A percentile compares a stretch with the other conserved stretches of the same genome.
phyloP scores from a whole-genome alignment of 257 asterid species.

The Rhazya stricta region DNA sequence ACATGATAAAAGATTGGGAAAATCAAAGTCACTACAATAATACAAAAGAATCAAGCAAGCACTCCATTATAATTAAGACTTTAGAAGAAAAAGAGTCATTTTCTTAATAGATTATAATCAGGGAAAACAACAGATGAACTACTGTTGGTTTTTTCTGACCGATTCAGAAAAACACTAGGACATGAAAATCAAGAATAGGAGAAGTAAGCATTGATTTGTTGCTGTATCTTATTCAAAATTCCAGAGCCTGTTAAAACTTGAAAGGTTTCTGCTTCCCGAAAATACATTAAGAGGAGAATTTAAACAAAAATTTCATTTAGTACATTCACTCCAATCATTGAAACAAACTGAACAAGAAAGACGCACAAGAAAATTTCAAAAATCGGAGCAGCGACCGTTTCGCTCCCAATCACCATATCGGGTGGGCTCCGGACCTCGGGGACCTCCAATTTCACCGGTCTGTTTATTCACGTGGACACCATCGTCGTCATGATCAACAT shows the following conservation, averaged over 20 bases:
- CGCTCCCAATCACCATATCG: constrained; percentile 92
- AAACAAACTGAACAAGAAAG: not conserved
- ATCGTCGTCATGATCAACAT: constrained; percentile 20
- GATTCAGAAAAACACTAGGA: not conserved
- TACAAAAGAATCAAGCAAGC: not conserved
- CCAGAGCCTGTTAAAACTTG: not conserved
- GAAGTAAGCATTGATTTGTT: no score
- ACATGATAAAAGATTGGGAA: no score
- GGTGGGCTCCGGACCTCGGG: constrained; percentile 89
- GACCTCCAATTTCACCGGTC: constrained; percentile 79
- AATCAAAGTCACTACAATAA: no score
- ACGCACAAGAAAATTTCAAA: constrained; percentile 29
- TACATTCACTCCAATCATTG: not conserved
- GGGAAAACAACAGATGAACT: not conserved
- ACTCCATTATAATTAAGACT: not conserved
- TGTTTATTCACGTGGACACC: constrained; percentile 33
- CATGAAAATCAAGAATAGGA: no score
- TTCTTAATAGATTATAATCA: no score
- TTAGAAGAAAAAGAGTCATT: no score
- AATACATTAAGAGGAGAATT: not conserved
- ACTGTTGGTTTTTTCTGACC: not conserved
- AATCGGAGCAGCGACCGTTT: constrained; percentile 82
- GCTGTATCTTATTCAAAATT: no score
- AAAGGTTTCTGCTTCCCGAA: not conserved
- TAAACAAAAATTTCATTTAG: not conserved